Base-by-base conservation (phyloP, 768 basidiomycete species). In the Russula dissimulans region DNA sequence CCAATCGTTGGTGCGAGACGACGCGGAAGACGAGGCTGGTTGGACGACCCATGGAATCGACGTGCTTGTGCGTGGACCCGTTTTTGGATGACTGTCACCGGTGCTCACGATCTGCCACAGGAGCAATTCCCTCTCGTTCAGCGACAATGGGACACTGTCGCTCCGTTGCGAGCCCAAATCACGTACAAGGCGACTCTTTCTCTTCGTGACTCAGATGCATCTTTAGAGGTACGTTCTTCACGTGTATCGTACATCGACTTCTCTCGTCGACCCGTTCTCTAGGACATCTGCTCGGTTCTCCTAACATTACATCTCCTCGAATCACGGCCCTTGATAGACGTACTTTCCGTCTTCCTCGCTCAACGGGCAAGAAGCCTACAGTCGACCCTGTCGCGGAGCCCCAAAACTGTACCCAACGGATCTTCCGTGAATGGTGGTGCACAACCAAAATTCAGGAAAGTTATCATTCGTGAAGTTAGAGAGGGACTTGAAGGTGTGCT, bases 81-180 rank as follows among this genome's bases (percentile, higher is more conserved):
- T 18, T 61, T 42, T 26, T 26, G 47, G 3, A 49, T 50, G 22
- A 54, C 14, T 11, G 11, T 15, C 18, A 32, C 36, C 34, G 38
- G 32, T 32, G 10, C 34, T 39, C 36, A 22, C 47, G 34, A 14
- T 34, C 3, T 45, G 17, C 5, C 10, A 49, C 67, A 94, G 92
- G 82, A 83, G 49, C 90, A 94, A 72, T 87, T 95, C 65, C 91
- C 94, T 31, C 76, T 97, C 5, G 82, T 92, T 3, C 88, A 92
- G 65, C 85, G 91, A 39, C 95, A 97, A 72, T 97, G 94, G 95
- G 95, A 95, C 59, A 79, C 83, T 1, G 83, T 97, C 8, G 82
- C 85, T 5, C 90, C 89, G 65, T 92, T 95, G 69, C 85, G 92
- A 46, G 77, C 86, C 1, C 93, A 95, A 68, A 95, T 97, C 63